Conservation (phyloP, 1,284 basidiomycete species). For the Serendipita sp. region DNA sequence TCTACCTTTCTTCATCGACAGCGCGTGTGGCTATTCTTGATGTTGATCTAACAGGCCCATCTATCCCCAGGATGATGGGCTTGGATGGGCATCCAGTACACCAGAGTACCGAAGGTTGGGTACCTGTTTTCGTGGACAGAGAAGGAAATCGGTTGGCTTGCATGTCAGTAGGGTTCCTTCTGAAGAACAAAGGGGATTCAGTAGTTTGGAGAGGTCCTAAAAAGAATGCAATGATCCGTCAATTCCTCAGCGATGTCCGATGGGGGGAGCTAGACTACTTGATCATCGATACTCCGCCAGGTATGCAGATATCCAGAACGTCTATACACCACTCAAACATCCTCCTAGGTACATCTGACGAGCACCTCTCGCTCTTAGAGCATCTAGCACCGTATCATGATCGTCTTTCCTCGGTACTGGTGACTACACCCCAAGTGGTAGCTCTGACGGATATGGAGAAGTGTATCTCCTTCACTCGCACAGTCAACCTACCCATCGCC, state of each 20-base stretch:
- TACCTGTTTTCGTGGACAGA: conserved; percentile 86
- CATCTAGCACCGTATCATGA: conserved; percentile 78
- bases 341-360: conserved; percentile 81
- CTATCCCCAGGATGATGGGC: conserved; percentile 94
- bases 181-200: conserved; percentile 80
- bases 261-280: conserved; percentile 97
- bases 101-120: conserved; percentile 93
- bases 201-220: conserved; percentile 99
- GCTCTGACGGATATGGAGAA: conserved; percentile 92
- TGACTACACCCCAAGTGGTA: conserved; percentile 96
- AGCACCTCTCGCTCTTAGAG: conserved; percentile 90
- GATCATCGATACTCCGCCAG: conserved; percentile 94
- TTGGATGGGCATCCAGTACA: conserved; percentile 77
- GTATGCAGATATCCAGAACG: conserved; percentile 30
- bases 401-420: conserved; percentile 72
- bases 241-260: conserved; percentile 89
- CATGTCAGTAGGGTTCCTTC: conserved; percentile 94
- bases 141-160: conserved; percentile 61
- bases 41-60: conserved; percentile 92
- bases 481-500: conserved; percentile 76
- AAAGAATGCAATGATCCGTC: conserved; percentile 99
- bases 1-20: conserved; percentile 51
- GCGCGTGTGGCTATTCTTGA: conserved; percentile 83
- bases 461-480: conserved; percentile 86
- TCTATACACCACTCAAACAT: conserved; percentile 8